Percentiles rank a stretch among this genome's conserved stretches.
Conservation (phyloP, 345 rosid species). For the Cardiospermum halicacabum region DNA sequence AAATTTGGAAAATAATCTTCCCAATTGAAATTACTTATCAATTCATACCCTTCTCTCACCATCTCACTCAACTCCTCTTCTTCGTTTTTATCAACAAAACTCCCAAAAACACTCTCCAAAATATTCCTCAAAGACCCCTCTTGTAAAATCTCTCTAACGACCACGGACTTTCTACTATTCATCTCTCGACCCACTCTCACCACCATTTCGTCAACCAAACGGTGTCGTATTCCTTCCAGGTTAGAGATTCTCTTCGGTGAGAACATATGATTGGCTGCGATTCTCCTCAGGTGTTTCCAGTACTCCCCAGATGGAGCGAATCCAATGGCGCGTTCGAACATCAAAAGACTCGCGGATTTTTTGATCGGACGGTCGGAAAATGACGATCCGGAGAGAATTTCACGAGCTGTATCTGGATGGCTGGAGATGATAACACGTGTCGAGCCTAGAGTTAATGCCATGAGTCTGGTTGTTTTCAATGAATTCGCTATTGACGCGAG, state of each 20-base stretch:
- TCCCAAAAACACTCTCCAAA: conserved; percentile 50
- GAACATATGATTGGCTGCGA: conserved; percentile 52
- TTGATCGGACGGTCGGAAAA: conserved; percentile 63
- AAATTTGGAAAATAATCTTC: conserved; percentile 49
- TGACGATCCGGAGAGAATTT: conserved; percentile 45
- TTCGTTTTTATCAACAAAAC: neutral
- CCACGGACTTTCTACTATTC: conserved; percentile 29
- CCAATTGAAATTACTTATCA: conserved; percentile 40
- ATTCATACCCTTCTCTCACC: conserved; percentile 58
- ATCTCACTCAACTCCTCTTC: conserved; percentile 27
- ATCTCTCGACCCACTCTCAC: conserved; percentile 18
- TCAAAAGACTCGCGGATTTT: conserved; percentile 44
- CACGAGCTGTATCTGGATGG: conserved; percentile 54
- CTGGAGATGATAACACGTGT: conserved; percentile 50
- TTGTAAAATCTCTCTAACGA: conserved; percentile 36
- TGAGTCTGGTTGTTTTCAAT: conserved; percentile 37
- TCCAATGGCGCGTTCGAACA: conserved; percentile 74
- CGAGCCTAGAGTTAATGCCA: conserved; percentile 55
- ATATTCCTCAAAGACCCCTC: conserved; percentile 43
- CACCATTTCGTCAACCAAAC: conserved; percentile 34
- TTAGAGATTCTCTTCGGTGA: conserved; percentile 40
- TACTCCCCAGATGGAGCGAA: conserved; percentile 54
- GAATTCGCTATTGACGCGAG: conserved; percentile 44
- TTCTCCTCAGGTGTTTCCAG: conserved; percentile 51
- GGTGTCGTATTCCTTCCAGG: conserved; percentile 33